Evolutionary conservation across 1,139 yeast species (phyloP), one percentile per base, ranked within the genome.

Genomic region (Hanseniaspora uvarum): DNA sequence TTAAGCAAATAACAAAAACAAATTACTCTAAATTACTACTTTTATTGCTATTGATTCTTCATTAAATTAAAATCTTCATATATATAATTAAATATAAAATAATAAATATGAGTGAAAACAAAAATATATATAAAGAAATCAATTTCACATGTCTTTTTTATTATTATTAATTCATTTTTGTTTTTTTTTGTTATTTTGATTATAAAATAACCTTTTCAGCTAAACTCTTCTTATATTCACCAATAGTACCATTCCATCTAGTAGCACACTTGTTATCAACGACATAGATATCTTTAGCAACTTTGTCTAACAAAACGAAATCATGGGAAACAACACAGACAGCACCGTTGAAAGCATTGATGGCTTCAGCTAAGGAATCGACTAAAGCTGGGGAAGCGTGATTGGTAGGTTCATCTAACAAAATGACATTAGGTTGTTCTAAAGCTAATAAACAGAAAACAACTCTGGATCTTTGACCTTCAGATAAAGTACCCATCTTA

Each of bases 391-490:
- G 89, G 76, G 94, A 98, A 72, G 94, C 78, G 79, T 97, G 98
- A 79, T 92, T 92, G 63, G 98, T 92, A 79, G 98, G 98, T 82
- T 94, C 98, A 76, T 92, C 98, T 74, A 92, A 78, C 68, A 92
- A 76, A 65, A 92, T 77, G 72, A 92, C 86, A 73, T 92, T 92
- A 66, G 99, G 98, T 60, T 85, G 77, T 73, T 92, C 97, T 63
- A 92, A 78, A 49, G 98, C 98, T 65, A 92, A 78, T 63, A 92
- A 76, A 21, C 98, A 98, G 67, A 92, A 94, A 58, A 92, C 98
- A 61, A 92, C 98, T 74, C 98, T 84, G 59, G 97, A 88, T 77
- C 97, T 85, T 78, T 92, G 97, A 70, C 99, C 99, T 76, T 92
- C 98, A 19, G 97, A 88, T 61, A 94, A 75, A 23, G 98, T 92